These are phyloP conservation scores for Trametes polyzona DNA, from an alignment of 1,284 basidiomycete species.

Conservation along the genomic window DNA sequence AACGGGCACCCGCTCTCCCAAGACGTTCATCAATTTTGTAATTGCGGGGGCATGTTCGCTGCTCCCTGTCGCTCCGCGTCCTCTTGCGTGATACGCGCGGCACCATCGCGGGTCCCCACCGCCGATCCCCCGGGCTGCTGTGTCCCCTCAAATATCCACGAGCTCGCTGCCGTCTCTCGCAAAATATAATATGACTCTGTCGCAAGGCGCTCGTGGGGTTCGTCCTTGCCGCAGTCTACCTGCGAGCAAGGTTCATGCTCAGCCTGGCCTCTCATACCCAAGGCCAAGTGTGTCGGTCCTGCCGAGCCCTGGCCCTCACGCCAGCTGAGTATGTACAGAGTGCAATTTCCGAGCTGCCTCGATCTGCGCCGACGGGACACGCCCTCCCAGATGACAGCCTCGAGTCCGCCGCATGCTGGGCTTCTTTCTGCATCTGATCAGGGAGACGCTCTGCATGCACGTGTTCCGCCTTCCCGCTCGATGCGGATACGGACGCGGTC, in stretches of 20 bases:
- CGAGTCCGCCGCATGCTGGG: constrained; percentile 19
- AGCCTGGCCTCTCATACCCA: not conserved
- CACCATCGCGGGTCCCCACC: constrained; percentile 2
- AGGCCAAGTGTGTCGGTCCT: not conserved
- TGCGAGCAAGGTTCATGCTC: not conserved
- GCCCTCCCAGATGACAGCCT: constrained; percentile 15
- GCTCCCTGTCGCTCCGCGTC: not conserved
- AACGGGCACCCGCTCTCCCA: not conserved
- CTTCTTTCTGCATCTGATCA: constrained; percentile 14
- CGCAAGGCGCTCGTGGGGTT: not conserved
- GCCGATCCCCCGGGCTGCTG: not conserved
- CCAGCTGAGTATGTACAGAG: too few relatives aligned
- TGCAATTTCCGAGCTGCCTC: not conserved
- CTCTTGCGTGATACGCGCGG: constrained; percentile 9
- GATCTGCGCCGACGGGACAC: constrained; percentile 15
- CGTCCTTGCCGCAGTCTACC: constrained; percentile 8
- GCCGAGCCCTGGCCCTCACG: not conserved
- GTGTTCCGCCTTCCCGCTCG: constrained; percentile 10
- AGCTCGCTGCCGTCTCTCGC: not conserved
- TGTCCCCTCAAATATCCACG: not conserved
- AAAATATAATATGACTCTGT: not conserved
- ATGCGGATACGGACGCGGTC: not conserved
- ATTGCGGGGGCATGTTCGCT: not conserved
- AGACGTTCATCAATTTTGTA: not conserved
- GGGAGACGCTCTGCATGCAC: constrained; percentile 13